Evolutionary conservation across 208 protist genomes (phyloP), one percentile per base, ranked within the genome.

Genomic region (Phytomonas serpens): DNA sequence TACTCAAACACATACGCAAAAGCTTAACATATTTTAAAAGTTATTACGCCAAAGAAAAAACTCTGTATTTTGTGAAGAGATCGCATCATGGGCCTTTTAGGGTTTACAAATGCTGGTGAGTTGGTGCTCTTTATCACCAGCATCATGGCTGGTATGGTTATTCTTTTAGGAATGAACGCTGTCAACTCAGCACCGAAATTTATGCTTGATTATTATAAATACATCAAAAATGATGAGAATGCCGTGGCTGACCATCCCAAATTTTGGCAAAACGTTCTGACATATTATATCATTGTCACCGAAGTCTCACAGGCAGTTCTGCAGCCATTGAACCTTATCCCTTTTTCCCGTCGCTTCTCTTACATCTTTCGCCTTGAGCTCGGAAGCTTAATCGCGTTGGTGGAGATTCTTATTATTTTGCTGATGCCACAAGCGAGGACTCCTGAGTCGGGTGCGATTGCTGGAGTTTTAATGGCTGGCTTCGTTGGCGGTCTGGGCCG

Each of bases 161-260:
- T 91, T 64, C 76, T 97, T 30, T 90, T 94, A 69, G 81, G 81
- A 7, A 77, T 90, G 65, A 96, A 92, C 75, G 79, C 84, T 4
- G 83, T 93, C 34, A 93, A 86, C 68, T 83, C 82, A 6, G 83
- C 87, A 27, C 87, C 83, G 10, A 68, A 70, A 62, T 97, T 90
- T 76, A 94, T 95, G 76, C 31, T 81, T 10, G 73, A 88, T 57
- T 89, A 88, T 75, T 85, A 84, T 75, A 79, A 87, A 69, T 91
- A 84, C 69, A 61, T 90, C 31, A 33, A 64, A 31, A 42, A 65
- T 27, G 69, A 79, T 64, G 68, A 78, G 67, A 67, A 83, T 66
- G 77, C 85, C 51, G 74, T 77, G 7, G 36, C 80, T 30, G 72
- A 57, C 31, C 67, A 78, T 61, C 36, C 32, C 23, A 40, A 74